Conservation (phyloP, 495 filamentous ascomycete genomes). For the Emericellopsis terricola region DNA sequence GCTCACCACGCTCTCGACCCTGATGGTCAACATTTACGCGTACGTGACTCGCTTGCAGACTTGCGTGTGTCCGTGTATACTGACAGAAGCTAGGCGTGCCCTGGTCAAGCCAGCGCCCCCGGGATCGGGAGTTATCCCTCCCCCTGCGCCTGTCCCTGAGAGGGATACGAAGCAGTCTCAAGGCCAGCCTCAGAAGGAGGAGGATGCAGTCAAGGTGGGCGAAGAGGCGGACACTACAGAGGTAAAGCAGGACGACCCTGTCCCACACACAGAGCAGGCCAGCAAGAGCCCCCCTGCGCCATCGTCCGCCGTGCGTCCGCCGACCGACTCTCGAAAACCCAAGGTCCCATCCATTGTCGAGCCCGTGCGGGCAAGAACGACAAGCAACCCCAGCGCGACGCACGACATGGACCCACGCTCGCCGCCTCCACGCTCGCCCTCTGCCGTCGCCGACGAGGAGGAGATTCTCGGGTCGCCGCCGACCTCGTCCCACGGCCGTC, state of each 20-base stretch:
- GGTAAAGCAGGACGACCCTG: not conserved
- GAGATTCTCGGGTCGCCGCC: not conserved
- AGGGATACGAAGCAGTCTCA: not conserved
- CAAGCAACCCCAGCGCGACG: too few species aligned
- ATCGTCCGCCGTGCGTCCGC: too few species aligned
- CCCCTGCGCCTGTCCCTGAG: not conserved
- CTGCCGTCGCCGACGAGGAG: not conserved
- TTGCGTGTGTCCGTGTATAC: not conserved
- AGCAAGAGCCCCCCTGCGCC: too few species aligned
- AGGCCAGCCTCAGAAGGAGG: not conserved
- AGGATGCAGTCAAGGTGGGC: not conserved
- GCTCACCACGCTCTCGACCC: not conserved
- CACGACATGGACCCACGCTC: too few species aligned
- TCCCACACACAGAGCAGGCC: not conserved
- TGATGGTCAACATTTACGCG: conserved; percentile 2
- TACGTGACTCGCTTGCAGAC: not conserved
- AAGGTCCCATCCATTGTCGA: too few species aligned
- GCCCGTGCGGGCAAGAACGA: too few species aligned
- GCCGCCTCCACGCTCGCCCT: not conserved
- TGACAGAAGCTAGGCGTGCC: conserved; percentile 1
- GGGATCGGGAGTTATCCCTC: not conserved
- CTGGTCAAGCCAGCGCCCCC: conserved; percentile 1
- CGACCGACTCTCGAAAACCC: too few species aligned
- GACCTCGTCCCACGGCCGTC: too few species aligned
- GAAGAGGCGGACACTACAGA: not conserved